phyloP scores from a whole-genome alignment of 352 stramenopile genomes.

The Phytophthora idaei region DNA sequence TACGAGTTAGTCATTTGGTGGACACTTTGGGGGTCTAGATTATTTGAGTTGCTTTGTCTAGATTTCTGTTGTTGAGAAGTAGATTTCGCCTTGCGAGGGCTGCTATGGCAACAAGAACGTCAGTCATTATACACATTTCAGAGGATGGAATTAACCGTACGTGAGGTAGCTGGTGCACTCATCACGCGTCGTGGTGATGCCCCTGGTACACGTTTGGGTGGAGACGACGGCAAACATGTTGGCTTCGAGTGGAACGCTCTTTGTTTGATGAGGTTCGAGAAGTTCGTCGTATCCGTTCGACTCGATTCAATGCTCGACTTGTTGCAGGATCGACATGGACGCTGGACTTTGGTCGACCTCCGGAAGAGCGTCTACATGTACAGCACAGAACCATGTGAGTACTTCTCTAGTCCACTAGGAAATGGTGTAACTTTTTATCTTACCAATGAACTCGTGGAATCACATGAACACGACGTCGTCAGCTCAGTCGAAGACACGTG shows the following conservation, averaged over 20 bases:
- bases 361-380: slow-evolving; percentile 27
- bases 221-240: slow-evolving; percentile 29
- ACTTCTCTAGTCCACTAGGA: background rate
- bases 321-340: slow-evolving; percentile 25
- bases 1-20: too few relatives aligned
- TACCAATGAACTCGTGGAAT: slow-evolving; percentile 33
- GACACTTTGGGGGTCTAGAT: slow-evolving; percentile 6
- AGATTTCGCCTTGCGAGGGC: slow-evolving; percentile 32
- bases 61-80: slow-evolving; percentile 15
- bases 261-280: slow-evolving; percentile 62
- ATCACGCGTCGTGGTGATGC: slow-evolving; percentile 30
- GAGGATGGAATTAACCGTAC: slow-evolving; percentile 17
- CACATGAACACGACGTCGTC: slow-evolving; percentile 20
- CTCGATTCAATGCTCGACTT: background rate
- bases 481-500: slow-evolving; percentile 10
- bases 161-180: slow-evolving; percentile 32
- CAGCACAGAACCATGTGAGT: background rate
- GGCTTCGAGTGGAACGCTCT: slow-evolving; percentile 64
- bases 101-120: slow-evolving; percentile 1
- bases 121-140: background rate
- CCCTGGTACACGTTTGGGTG: slow-evolving; percentile 24
- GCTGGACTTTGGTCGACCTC: slow-evolving; percentile 29
- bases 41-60: slow-evolving; percentile 21
- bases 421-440: background rate
- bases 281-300: slow-evolving; percentile 21